Evolutionary conservation across 1,139 yeast species (phyloP), one percentile per base, ranked within the genome.

Genomic region (Diutina pseudorugosa): DNA sequence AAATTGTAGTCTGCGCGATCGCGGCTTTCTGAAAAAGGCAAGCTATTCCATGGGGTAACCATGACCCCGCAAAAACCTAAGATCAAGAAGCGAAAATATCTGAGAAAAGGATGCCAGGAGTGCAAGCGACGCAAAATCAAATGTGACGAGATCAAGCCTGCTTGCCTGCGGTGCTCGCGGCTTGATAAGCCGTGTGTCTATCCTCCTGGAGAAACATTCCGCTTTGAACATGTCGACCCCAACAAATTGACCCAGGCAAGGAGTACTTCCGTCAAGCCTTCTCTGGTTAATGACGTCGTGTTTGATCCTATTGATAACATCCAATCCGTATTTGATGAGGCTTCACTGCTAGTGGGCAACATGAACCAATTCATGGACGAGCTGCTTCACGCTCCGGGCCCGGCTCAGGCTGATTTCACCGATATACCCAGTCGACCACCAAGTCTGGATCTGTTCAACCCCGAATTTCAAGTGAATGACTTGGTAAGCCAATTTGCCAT

Each of bases 41-140:
- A 61, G 19, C 57, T 68, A 18, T 61, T 68, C 25, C 63, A 69
- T 30, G 53, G 57, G 27, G n/a, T 19, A 41, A 30, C 43, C 23
- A 21, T 30, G 42, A 33, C 45, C 27, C 50, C 27, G 19, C 43
- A 18, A 41, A 43, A 49, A 48, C 52, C 52, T 50, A 53, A 55
- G 16, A 57, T 53, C 64, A 74, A 71, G 60, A 77, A 75, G 61
- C 59, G 82, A 45, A 72, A 72, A 56, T 81, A 82, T 60, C 75
- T 82, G 50, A 66, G 85, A 50, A 77, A 76, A 44, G 89, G 88
- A 2, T 83, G 89, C 58, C 65, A 68, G 20, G 85, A 80, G 60
- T 83, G 89, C 63, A 81, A 81, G 60, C 64, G 82, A 51, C 66
- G 87, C 51, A 79, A 81, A 60, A 75, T 80, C 67, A 83, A 82